Evolutionary conservation across 106 monocot species (phyloP), one percentile per base, ranked within the genome.

Genomic region (Acorus calamus): DNA sequence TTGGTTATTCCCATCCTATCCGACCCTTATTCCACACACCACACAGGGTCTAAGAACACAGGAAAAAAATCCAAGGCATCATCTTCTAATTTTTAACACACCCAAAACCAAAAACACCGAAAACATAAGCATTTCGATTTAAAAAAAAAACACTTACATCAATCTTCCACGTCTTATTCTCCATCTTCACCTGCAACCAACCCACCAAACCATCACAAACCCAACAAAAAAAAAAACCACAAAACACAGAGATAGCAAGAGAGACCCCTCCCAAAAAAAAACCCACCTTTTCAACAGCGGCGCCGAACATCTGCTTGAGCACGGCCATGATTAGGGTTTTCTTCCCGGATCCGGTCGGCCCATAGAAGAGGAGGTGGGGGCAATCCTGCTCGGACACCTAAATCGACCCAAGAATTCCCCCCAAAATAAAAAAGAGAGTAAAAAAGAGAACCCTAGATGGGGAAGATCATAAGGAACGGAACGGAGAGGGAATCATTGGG

Each of bases 371-470:
- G 7, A 96, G 72, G 67, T 96, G 94, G 1, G 94, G 90, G 70
- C 87, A 96, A 49, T 96, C 94, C 71, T 96, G 87, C 76, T 96
- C 90, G 60, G 94, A 61, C 3, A 96, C 90, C 94, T 96, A 57
- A 8, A 28, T 28, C 28, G 28, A 28, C 1, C 28, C 46, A 54
- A 72, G 8, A 65, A 12, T 50, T 61, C 8, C 44, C 46, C 55
- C 50, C 49, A 50, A 48, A 63, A 46, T 50, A 8, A 50, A 60
- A 60, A 10, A 2, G 9, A 14, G 7, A 7, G 59, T 11, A 4
- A 57, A 13, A 51, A 48, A 51, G 7, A 53, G 66, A 60, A 65
- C 42, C 8, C 41, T 52, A 52, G 56, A 44, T 50, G 11, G 43
- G n/a, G 45, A 56, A 3, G 46, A 56, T 11, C 14, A 44, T 56